phyloP scores from a whole-genome alignment of 208 protist species.

The Acanthamoeba healyi region DNA sequence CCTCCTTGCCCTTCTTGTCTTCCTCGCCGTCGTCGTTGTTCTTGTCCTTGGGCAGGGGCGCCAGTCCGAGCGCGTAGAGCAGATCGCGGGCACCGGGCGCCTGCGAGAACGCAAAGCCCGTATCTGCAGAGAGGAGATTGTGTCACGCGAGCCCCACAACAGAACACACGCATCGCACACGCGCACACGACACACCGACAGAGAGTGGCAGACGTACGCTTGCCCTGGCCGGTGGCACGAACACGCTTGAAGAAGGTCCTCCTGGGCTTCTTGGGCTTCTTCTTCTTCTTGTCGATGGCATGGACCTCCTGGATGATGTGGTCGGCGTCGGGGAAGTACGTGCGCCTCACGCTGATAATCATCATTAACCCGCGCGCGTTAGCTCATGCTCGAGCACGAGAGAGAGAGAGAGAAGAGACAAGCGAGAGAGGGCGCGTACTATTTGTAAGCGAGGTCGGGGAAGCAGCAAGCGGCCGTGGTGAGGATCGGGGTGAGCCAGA shows the following conservation, averaged over 20 bases:
- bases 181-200: not conserved
- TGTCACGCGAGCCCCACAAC: no score
- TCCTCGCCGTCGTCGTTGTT: not conserved
- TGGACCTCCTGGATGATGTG: slow-evolving; percentile 69
- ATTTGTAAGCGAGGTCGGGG: slow-evolving; percentile 18
- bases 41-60: not conserved
- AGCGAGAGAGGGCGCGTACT: not conserved
- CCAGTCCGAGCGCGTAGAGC: not conserved
- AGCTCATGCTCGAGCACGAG: not conserved
- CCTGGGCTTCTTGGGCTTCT: not conserved
- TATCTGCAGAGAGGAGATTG: not conserved
- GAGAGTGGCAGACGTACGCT: not conserved
- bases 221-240: not conserved
- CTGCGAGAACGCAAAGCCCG: slow-evolving; percentile 66
- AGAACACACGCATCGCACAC: no score
- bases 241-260: not conserved
- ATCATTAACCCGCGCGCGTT: no score
- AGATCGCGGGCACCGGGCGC: not conserved
- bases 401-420: not conserved
- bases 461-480: not conserved
- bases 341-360: slow-evolving; percentile 37
- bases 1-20: not conserved
- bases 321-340: slow-evolving; percentile 60
- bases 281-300: slow-evolving; percentile 16
- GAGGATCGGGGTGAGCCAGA: slow-evolving; percentile 1